Conservation (phyloP, 495 filamentous ascomycete genomes). For the Xylaria venustula region DNA sequence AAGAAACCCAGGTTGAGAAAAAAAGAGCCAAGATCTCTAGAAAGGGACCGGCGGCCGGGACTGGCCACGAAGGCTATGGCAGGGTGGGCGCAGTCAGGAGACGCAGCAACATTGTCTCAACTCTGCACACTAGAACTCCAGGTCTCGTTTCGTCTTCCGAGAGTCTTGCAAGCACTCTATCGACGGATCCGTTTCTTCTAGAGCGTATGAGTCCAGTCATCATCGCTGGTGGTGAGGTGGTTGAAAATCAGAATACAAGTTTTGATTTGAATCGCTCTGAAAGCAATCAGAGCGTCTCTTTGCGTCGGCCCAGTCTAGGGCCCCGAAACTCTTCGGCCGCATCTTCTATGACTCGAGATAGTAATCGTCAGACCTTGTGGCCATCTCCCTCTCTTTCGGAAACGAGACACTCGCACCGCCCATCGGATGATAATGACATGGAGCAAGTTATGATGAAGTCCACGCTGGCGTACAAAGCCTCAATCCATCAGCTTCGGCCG, state of each 20-base stretch:
- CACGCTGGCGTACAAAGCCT: constrained; percentile 52
- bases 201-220: constrained; percentile 84
- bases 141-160: constrained; percentile 51
- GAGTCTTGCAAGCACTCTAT: constrained; percentile 39
- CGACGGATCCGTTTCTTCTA: constrained; percentile 55
- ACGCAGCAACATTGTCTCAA: constrained; percentile 55
- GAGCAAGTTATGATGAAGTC: constrained; percentile 40
- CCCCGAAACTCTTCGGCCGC: constrained; percentile 43
- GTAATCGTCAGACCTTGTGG: constrained; percentile 44
- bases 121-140: constrained; percentile 42
- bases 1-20: constrained; percentile 47
- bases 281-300: constrained; percentile 58
- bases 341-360: constrained; percentile 42
- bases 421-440: constrained; percentile 55
- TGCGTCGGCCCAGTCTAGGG: constrained; percentile 49
- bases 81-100: constrained; percentile 60
- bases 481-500: constrained; percentile 46
- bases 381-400: constrained; percentile 49
- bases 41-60: constrained; percentile 88
- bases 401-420: constrained; percentile 32
- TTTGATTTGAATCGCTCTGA: constrained; percentile 58
- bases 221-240: constrained; percentile 71
- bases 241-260: constrained; percentile 57
- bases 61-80: constrained; percentile 94
- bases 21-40: constrained; percentile 56